These are phyloP conservation scores for Pleurotus tuoliensis DNA, from an alignment of 768 basidiomycete genomes.

Conservation along the genomic window DNA sequence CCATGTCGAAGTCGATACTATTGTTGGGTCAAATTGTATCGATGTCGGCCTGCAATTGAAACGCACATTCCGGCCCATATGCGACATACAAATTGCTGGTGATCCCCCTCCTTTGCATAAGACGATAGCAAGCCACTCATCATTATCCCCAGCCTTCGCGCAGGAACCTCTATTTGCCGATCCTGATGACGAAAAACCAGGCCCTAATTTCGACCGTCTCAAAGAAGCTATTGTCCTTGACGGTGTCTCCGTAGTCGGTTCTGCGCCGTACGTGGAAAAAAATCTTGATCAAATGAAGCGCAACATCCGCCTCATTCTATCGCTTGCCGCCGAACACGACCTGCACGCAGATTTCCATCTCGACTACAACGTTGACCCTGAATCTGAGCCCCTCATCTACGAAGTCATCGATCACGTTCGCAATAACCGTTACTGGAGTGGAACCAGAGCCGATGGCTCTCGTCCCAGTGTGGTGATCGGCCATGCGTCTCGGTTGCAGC, in stretches of 20 bases:
- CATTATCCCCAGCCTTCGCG: constrained; percentile 44
- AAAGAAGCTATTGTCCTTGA: constrained; percentile 32
- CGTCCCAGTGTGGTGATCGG: constrained; percentile 50
- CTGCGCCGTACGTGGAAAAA: constrained; percentile 63
- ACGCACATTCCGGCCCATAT: constrained; percentile 38
- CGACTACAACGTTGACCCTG: constrained; percentile 58
- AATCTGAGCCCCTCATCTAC: constrained; percentile 50
- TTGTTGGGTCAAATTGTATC: constrained; percentile 51
- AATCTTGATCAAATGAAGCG: constrained; percentile 39
- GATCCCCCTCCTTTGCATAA: constrained; percentile 8
- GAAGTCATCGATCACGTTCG: constrained; percentile 43
- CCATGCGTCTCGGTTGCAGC: constrained; percentile 55
- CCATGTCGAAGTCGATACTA: constrained; percentile 61
- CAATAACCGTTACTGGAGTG: constrained; percentile 16
- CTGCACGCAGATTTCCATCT: constrained; percentile 63
- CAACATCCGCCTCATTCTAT: constrained; percentile 52
- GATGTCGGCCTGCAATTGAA: constrained; percentile 47
- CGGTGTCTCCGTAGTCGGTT: constrained; percentile 52
- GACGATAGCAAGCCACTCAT: not conserved
- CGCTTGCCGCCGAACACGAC: constrained; percentile 34
- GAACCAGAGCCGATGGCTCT: constrained; percentile 15
- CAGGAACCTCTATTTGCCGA: constrained; percentile 53
- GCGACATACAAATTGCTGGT: constrained; percentile 61
- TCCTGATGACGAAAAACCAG: constrained; percentile 28
- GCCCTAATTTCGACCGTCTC: constrained; percentile 44